A percentile compares a stretch with the other conserved stretches of the same genome.
These are phyloP conservation scores for Thelephora ganbajun DNA, from an alignment of 768 basidiomycete species.

Conservation along the genomic window DNA sequence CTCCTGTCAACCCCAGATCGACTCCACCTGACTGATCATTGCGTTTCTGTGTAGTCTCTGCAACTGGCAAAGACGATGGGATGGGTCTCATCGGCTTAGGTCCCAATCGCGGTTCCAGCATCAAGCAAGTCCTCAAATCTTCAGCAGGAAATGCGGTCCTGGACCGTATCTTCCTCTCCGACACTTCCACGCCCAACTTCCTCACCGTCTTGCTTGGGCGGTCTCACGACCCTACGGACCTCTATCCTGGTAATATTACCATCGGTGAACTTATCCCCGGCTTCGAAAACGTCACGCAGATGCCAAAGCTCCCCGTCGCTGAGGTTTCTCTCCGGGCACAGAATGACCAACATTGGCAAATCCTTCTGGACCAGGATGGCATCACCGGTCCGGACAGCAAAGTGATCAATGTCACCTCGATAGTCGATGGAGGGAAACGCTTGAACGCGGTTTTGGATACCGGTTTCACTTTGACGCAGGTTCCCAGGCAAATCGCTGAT, in stretches of 20 bases:
- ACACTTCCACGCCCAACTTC: constrained; percentile 17
- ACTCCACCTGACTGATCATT: background rate
- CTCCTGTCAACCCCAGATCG: background rate
- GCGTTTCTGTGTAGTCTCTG: constrained; percentile 5
- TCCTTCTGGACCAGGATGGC: constrained; percentile 16
- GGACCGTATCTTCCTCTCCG: constrained; percentile 19
- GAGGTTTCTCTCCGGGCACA: constrained; percentile 3
- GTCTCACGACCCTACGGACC: constrained; percentile 14
- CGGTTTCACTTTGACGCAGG: constrained; percentile 20
- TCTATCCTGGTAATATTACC: constrained; percentile 17
- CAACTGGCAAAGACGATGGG: constrained; percentile 9
- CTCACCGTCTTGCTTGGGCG: constrained; percentile 19
- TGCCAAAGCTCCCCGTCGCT: constrained; percentile 16
- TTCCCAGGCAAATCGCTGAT: constrained; percentile 12
- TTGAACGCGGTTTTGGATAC: constrained; percentile 17
- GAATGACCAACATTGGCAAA: constrained; percentile 19
- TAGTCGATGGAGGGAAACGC: constrained; percentile 9
- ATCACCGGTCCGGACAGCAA: constrained; percentile 22
- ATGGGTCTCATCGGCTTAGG: constrained; percentile 19
- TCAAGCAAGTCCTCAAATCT: constrained; percentile 9
- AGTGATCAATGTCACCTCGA: constrained; percentile 12
- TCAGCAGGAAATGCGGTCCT: constrained; percentile 15
- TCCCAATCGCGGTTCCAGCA: constrained; percentile 15
- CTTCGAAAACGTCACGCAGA: constrained; percentile 14
- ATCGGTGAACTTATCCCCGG: constrained; percentile 15